Base-by-base conservation (phyloP, 805 yeast species). In the Saccharomyces kudriavzevii region DNA sequence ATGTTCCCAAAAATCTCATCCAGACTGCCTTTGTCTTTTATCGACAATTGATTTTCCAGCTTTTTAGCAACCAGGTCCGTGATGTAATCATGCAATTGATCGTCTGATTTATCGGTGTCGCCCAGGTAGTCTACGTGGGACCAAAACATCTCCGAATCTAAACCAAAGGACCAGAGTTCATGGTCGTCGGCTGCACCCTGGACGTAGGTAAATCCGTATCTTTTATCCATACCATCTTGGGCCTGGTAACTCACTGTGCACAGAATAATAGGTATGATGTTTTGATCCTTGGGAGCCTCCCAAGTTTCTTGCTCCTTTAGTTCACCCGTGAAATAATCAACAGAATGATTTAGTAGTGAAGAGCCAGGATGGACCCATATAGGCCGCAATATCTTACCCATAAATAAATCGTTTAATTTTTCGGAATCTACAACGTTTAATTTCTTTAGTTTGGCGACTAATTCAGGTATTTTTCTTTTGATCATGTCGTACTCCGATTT, bases 121-220 rank as follows among this genome's bases (percentile, higher is more conserved):
- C 63, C 56, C 20, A 78, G 61, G 3, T 14, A 20, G 0, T 64
- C 67, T 2, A 65, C 50, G 54, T 78, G 63, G 3, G 63, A 51
- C 95, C 96, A 89, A 49, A 86, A 79, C 27, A 79, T 49, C 0
- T 61, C 60, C 0, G 91, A 82, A 1, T 74, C 77, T 29, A 89
- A 66, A 0, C 75, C 71, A 4, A 77, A 73, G 0, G 85, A 78
- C 97, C 97, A 90, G 10, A 84, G 72, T 62, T 90, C 97, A 65
- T 90, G 96, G 62, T 91, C 97, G 67, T 90, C 97, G 0, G 94
- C 97, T 0, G 96, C 94, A 1, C 97, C 97, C 68, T 89, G 97
- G 0, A 89, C 87, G 63, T 90, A 90, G 0, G 76, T 69, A 58
- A 70, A 84, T 0, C 82, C 84, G 8, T 66, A 55, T 49, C 76